phyloP scores from a whole-genome alignment of 1,284 basidiomycete species.

The Termitomyces sp. region DNA sequence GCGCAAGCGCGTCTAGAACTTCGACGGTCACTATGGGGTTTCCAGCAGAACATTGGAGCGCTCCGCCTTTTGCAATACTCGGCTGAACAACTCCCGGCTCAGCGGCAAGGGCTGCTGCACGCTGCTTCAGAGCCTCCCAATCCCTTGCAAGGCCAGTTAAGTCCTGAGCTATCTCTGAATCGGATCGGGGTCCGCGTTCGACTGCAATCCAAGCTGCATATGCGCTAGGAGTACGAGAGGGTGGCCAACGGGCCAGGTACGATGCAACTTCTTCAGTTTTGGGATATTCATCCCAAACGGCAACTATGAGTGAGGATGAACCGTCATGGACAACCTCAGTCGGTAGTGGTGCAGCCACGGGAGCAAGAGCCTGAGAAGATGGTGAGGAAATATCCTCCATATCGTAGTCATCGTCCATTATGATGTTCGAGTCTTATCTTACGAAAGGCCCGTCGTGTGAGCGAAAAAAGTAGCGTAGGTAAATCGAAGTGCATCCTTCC shows the following conservation, averaged over 20 bases:
- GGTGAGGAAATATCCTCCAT: conserved; percentile 11
- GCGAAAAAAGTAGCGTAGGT: not conserved
- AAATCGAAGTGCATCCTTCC: not conserved
- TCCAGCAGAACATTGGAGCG: not conserved
- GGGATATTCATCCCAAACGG: conserved; percentile 20
- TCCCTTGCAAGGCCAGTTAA: conserved; percentile 7
- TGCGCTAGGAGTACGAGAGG: conserved; percentile 24
- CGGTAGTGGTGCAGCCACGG: conserved; percentile 19
- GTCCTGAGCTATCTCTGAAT: conserved; percentile 6
- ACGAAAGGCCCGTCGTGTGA: not conserved
- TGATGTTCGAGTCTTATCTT: not conserved
- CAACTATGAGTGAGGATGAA: conserved; percentile 15
- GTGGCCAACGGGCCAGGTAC: conserved; percentile 29
- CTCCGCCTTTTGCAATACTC: not conserved
- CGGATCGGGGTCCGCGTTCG: conserved; percentile 19
- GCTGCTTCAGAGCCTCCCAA: conserved; percentile 12
- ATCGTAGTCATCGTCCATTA: conserved; percentile 13
- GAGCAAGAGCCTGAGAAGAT: not conserved
- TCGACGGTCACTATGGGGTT: conserved; percentile 22
- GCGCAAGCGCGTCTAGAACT: conserved; percentile 28
- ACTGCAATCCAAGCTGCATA: conserved; percentile 30
- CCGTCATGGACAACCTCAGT: conserved; percentile 15
- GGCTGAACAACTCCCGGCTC: not conserved
- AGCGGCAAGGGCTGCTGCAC: conserved; percentile 7
- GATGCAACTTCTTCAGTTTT: conserved; percentile 19